Conservation (phyloP, 768 basidiomycete species). For the Coprinopsis sp. region DNA sequence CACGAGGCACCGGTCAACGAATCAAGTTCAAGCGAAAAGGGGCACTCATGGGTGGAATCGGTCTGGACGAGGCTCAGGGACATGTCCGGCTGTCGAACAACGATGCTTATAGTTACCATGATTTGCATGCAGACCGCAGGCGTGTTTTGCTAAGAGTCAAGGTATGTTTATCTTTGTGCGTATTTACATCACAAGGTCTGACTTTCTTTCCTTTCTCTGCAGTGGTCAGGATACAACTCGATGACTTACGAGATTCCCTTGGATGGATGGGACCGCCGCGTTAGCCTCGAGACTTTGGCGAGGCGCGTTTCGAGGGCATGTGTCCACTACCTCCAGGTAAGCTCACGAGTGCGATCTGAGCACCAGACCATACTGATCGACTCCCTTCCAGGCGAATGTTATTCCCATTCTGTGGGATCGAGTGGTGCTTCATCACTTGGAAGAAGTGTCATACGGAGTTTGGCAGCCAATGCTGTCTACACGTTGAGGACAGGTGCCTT, state of each 20-base stretch:
- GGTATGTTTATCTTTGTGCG: slow-evolving; percentile 38
- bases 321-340: slow-evolving; percentile 70
- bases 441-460: slow-evolving; percentile 61
- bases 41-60: slow-evolving; percentile 58
- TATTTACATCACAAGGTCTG: too few species aligned
- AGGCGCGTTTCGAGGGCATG: slow-evolving; percentile 67
- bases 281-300: slow-evolving; percentile 62
- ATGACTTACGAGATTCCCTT: slow-evolving; percentile 74
- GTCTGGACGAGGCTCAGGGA: slow-evolving; percentile 64
- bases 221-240: slow-evolving; percentile 71
- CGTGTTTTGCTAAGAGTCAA: slow-evolving; percentile 59
- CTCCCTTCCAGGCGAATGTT: slow-evolving; percentile 49
- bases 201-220: background rate
- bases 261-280: slow-evolving; percentile 59
- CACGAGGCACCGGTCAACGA: slow-evolving; percentile 31
- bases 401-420: slow-evolving; percentile 68
- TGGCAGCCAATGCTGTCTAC: slow-evolving; percentile 69
- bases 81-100: slow-evolving; percentile 56
- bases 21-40: slow-evolving; percentile 77
- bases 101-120: slow-evolving; percentile 58
- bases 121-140: slow-evolving; percentile 61
- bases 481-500: slow-evolving; percentile 22
- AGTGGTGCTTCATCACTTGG: slow-evolving; percentile 65
- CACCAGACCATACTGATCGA: slow-evolving; percentile 1
- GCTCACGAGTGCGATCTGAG: slow-evolving; percentile 1